Percentiles rank a stretch among this genome's conserved stretches.
Conservation (phyloP, 1,284 basidiomycete species). For the Peniophora sp. region DNA sequence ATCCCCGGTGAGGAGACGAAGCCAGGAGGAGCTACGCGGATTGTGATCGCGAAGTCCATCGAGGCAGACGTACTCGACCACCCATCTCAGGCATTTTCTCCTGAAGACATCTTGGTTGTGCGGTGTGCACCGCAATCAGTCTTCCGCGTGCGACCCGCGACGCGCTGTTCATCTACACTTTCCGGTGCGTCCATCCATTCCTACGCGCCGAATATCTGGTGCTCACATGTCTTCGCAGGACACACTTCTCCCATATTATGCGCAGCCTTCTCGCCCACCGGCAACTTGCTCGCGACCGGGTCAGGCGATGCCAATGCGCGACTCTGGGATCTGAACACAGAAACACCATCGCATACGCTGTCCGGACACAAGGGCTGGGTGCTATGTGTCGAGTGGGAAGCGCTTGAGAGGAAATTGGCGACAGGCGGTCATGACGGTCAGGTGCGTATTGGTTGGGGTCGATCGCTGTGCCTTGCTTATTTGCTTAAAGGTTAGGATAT, state of each 20-base stretch:
- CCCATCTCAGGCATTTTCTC: constrained; percentile 63
- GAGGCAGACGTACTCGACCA: constrained; percentile 73
- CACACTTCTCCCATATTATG: constrained; percentile 94
- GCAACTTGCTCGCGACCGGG: constrained; percentile 86
- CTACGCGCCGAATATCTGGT: background rate
- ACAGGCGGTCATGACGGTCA: constrained; percentile 91
- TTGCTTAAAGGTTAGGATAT: constrained; percentile 58
- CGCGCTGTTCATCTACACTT: constrained; percentile 87
- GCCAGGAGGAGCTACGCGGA: constrained; percentile 55
- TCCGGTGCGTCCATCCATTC: constrained; percentile 44
- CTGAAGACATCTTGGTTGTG: constrained; percentile 83
- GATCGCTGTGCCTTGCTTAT: background rate
- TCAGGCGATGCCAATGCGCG: constrained; percentile 92
- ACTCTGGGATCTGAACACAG: constrained; percentile 92
- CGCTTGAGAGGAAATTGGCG: constrained; percentile 82
- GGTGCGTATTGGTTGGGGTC: constrained; percentile 31
- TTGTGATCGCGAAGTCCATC: constrained; percentile 76
- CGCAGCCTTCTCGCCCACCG: constrained; percentile 92
- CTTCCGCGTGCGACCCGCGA: constrained; percentile 90
- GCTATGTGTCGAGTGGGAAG: constrained; percentile 95
- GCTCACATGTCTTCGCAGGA: constrained; percentile 34
- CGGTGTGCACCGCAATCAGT: constrained; percentile 94
- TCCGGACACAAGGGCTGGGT: constrained; percentile 94
- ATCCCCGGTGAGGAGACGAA: constrained; percentile 49
- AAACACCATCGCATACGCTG: constrained; percentile 85